Evolutionary conservation across 2,329 filamentous ascomycete species (phyloP).

Genomic region (Aspergillus viridinutans): DNA sequence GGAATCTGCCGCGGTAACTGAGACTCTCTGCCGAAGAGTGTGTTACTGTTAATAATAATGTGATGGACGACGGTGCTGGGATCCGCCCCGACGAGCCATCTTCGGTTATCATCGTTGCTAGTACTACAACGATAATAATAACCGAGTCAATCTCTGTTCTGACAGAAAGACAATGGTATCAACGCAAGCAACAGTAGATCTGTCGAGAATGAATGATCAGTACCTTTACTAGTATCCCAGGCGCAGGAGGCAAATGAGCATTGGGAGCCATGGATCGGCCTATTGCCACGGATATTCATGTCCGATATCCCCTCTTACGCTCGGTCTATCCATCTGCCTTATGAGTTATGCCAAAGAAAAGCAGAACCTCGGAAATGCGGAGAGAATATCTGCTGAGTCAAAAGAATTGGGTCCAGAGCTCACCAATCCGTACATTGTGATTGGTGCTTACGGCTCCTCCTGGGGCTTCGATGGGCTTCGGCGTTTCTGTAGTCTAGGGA

Average conservation of each 20-base stretch:
- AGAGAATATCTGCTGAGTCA: conserved; percentile 18
- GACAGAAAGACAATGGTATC: not conserved
- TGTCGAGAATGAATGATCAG: not conserved
- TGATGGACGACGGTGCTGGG: not conserved
- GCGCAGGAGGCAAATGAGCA: not conserved
- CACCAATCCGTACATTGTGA: conserved; percentile 6
- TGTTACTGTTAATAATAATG: conserved; percentile 23
- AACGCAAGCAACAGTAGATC: not conserved
- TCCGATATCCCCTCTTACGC: not conserved
- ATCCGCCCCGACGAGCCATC: conserved; percentile 1
- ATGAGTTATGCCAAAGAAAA: not conserved
- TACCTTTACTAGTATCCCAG: not conserved
- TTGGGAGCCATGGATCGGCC: not conserved
- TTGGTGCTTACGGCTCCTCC: conserved; percentile 10
- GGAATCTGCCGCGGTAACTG: conserved; percentile 5
- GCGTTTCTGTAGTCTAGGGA: not conserved
- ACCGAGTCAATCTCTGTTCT: not conserved
- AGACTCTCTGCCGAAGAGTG: conserved; percentile 17
- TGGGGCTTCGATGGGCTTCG: conserved; percentile 7
- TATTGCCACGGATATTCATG: not conserved
- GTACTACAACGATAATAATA: not conserved
- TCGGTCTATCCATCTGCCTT: not conserved
- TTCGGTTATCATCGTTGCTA: not conserved
- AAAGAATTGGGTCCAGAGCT: conserved; percentile 17
- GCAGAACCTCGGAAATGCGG: conserved; percentile 10